These are phyloP conservation scores for Triadica sebifera DNA, from an alignment of 345 rosid species.

Conservation along the genomic window DNA sequence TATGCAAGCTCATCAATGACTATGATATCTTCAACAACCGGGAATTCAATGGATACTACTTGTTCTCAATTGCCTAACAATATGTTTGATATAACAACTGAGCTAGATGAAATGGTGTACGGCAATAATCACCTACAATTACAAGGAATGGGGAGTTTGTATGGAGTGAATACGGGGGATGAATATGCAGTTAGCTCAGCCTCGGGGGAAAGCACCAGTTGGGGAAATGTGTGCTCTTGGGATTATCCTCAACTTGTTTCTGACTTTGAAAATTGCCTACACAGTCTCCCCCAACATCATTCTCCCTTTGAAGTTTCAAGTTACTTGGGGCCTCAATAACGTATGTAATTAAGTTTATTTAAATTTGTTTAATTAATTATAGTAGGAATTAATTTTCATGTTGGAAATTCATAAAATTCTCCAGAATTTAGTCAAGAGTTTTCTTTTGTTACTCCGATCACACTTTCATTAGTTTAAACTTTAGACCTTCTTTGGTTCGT, in stretches of 20 bases:
- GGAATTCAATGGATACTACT: constrained; percentile 29
- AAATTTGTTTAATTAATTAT: constrained; percentile 15
- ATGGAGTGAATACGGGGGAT: constrained; percentile 45
- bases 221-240: constrained; percentile 52
- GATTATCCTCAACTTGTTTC: constrained; percentile 39
- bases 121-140: constrained; percentile 16
- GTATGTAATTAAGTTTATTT: constrained; percentile 13
- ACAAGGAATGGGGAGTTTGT: constrained; percentile 28
- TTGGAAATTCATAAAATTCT: constrained; percentile 15
- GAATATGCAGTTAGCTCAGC: too few species aligned
- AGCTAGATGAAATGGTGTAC: constrained; percentile 22
- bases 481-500: not conserved
- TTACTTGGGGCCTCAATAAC: constrained; percentile 42
- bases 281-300: constrained; percentile 26
- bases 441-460: constrained; percentile 11
- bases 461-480: not conserved
- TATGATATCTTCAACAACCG: constrained; percentile 32
- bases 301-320: constrained; percentile 36
- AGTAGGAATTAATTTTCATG: constrained; percentile 20
- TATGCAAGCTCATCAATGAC: constrained; percentile 20
- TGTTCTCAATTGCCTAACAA: constrained; percentile 37
- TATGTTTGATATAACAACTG: constrained; percentile 19
- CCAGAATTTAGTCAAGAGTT: not conserved
- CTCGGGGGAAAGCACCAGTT: constrained; percentile 53
- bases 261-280: constrained; percentile 33